Evolutionary conservation across 2,329 filamentous ascomycete species (phyloP), one percentile per base, ranked within the genome.

Genomic region (Phoma sp.): DNA sequence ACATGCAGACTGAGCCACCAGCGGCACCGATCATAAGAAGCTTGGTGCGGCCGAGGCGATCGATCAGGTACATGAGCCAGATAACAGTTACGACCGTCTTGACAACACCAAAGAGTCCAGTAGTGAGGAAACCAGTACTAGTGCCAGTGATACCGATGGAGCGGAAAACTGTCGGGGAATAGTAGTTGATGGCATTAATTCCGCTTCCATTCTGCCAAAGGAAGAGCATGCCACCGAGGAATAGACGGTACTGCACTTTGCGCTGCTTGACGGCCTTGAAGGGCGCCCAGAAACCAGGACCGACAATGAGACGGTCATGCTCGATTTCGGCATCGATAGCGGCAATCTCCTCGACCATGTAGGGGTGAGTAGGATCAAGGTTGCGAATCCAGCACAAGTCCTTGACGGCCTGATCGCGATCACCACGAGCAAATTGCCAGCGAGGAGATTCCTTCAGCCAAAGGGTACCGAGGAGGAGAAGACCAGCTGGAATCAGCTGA

Each of bases 181-280:
- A 92, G 78, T 91, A 92, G 77, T 90, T 87, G 51, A 87, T 69
- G 19, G 89, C 88, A 63, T 92, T 92, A 77, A 92, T 92, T 2
- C 89, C 89, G 3, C 79, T 82, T 44, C 87, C 87, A 65, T 94
- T 94, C 74, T 94, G 90, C 82, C 87, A 92, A 48, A 93, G 78
- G 80, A 93, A 93, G 19, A 94, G 81, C 67, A 90, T 84, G 51
- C 84, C 84, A 41, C 90, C 90, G 10, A 93, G 81, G 71, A 91
- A 84, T 75, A 94, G 87, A 37, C 90, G 85, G 80, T 86, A 91
- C 62, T 85, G 85, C 24, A 90, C 82, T 67, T 82, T 83, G 54
- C 77, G 79, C 61, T 71, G 57, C 51, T 69, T 73, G 50, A 67
- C 61, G 29, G 67, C 68, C 43, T 51, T 64, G 49, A 72, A 73